Evolutionary conservation across 768 basidiomycete genomes (phyloP).

Genomic region (Cystobasidium onofrii): DNA sequence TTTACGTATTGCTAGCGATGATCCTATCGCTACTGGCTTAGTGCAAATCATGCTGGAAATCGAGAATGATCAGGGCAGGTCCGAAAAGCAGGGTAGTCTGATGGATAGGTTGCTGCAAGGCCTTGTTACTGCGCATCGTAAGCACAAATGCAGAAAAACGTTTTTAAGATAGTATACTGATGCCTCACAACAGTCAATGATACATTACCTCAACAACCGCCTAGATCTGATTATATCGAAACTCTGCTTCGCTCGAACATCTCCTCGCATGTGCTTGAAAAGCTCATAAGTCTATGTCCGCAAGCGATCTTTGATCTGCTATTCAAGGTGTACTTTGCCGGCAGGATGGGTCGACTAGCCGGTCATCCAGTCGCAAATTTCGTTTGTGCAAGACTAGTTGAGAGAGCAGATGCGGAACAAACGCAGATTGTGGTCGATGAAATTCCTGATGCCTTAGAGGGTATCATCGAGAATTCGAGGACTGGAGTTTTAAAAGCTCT

Average conservation of each 20-base stretch:
- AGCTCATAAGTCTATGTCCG: constrained; percentile 60
- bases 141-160: background rate
- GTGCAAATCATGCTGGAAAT: constrained; percentile 56
- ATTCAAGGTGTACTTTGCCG: constrained; percentile 71
- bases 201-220: constrained; percentile 42
- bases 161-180: too few species aligned
- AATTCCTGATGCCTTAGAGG: constrained; percentile 52
- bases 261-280: constrained; percentile 83
- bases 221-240: constrained; percentile 67
- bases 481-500: constrained; percentile 69
- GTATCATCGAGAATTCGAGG: constrained; percentile 55
- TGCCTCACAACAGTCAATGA: constrained; percentile 11
- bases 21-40: constrained; percentile 32
- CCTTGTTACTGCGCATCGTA: constrained; percentile 52
- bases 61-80: constrained; percentile 61
- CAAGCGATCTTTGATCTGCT: constrained; percentile 56
- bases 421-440: constrained; percentile 57
- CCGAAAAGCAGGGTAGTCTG: constrained; percentile 59
- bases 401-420: constrained; percentile 55
- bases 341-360: constrained; percentile 62
- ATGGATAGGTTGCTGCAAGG: constrained; percentile 75
- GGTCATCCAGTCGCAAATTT: constrained; percentile 90
- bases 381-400: constrained; percentile 71
- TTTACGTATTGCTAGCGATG: constrained; percentile 8
- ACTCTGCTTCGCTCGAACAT: constrained; percentile 76